Evolutionary conservation across 2,329 filamentous ascomycete species (phyloP).

Genomic region (Colletotrichum sansevieriae): DNA sequence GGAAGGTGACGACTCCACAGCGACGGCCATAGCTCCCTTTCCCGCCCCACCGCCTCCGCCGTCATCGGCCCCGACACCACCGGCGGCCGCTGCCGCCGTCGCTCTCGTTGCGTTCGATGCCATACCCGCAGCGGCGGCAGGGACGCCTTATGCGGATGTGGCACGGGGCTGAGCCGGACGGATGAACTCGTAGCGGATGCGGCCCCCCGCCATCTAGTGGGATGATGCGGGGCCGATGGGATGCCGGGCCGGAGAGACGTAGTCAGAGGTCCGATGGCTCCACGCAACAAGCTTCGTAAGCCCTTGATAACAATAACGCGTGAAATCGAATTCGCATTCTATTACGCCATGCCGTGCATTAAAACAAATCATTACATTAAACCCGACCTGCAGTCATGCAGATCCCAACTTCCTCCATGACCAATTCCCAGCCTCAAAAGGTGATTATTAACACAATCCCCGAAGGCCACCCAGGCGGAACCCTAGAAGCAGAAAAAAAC

Average conservation of each 20-base stretch:
- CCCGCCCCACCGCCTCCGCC: not conserved
- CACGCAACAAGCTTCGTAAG: too few species aligned
- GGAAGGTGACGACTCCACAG: constrained; percentile 20
- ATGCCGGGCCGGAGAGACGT: too few species aligned
- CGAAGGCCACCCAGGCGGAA: not conserved
- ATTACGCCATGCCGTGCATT: constrained; percentile 12
- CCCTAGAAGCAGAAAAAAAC: too few species aligned
- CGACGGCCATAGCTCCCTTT: constrained; percentile 9
- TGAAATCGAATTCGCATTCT: not conserved
- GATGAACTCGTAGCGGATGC: too few species aligned
- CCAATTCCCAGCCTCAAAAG: not conserved
- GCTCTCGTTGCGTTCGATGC: too few species aligned
- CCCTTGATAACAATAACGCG: too few species aligned
- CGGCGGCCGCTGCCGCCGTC: too few species aligned
- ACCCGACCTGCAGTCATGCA: not conserved
- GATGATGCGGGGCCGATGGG: too few species aligned
- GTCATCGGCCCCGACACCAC: constrained; percentile 61
- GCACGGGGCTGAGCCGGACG: too few species aligned
- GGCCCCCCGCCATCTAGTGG: too few species aligned
- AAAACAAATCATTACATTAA: constrained; percentile 1
- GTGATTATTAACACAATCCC: constrained; percentile 2
- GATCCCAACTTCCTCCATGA: not conserved
- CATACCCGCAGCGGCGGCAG: too few species aligned
- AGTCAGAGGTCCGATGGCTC: too few species aligned
- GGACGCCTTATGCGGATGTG: not conserved